Conservation (phyloP, 129 eudicot species). For the Kitagawia praeruptora region DNA sequence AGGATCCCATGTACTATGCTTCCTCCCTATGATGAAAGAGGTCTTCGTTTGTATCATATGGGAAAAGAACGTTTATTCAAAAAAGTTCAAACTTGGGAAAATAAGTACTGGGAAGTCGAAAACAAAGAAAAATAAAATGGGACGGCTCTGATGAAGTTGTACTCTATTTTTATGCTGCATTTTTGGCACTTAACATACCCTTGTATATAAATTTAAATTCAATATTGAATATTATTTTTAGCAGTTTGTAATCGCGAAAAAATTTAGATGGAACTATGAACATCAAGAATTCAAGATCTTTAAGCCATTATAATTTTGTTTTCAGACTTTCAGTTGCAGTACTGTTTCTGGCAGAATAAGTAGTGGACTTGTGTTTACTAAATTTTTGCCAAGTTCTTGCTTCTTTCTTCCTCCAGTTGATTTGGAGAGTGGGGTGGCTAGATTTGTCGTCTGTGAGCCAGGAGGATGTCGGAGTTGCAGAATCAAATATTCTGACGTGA, state of each 20-base stretch:
- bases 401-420: too few relatives aligned
- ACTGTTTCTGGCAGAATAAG: neutral
- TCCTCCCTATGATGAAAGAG: neutral
- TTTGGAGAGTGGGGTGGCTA: too few relatives aligned
- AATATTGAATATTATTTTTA: neutral
- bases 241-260: neutral
- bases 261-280: neutral
- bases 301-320: neutral
- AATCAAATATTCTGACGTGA: too few relatives aligned
- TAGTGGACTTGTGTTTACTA: neutral
- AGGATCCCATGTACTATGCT: constrained; percentile 20
- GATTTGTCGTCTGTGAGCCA: too few relatives aligned
- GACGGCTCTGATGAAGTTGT: neutral
- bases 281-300: neutral
- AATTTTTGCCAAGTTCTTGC: too few relatives aligned
- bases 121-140: neutral
- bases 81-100: neutral
- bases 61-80: neutral
- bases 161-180: neutral
- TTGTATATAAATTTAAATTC: neutral
- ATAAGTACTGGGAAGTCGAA: neutral
- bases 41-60: neutral
- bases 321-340: too few relatives aligned
- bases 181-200: neutral
- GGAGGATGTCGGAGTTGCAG: too few relatives aligned